Conservation (phyloP, 2,329 filamentous ascomycete genomes). For the Grosmannia penicillata region DNA sequence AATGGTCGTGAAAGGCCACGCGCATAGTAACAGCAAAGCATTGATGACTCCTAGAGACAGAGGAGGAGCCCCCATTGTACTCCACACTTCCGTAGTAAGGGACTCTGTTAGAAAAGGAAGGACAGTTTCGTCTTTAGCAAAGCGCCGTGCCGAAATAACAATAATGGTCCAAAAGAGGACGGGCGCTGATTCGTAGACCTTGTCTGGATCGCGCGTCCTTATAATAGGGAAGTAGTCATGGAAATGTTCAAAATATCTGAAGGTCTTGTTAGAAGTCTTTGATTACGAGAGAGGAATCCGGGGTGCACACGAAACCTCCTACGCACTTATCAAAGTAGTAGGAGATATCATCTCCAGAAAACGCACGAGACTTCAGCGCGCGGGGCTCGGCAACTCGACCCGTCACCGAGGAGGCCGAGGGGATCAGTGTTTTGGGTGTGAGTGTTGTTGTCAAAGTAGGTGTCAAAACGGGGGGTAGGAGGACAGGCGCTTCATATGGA, state of each 20-base stretch:
- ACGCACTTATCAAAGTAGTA: conserved; percentile 38
- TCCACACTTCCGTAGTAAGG: conserved; percentile 30
- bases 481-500: conserved; percentile 8
- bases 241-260: conserved; percentile 34
- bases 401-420: neutral
- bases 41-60: conserved; percentile 34
- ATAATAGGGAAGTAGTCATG: conserved; percentile 38
- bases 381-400: conserved; percentile 20
- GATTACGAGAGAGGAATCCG: no score
- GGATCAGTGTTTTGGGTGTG: conserved; percentile 8
- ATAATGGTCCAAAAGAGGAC: conserved; percentile 42
- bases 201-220: conserved; percentile 32
- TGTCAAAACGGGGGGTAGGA: conserved; percentile 9
- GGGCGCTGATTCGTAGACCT: conserved; percentile 30
- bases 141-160: conserved; percentile 32
- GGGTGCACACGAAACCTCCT: no score
- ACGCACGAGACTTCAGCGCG: conserved; percentile 29
- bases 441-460: conserved; percentile 9
- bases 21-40: conserved; percentile 32
- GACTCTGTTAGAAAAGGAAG: conserved; percentile 31
- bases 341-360: conserved; percentile 37
- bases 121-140: conserved; percentile 25
- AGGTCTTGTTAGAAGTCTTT: neutral
- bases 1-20: conserved; percentile 36
- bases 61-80: conserved; percentile 25